Conservation (phyloP, 331 rosid genomes). For the Stylosanthes scabra region DNA sequence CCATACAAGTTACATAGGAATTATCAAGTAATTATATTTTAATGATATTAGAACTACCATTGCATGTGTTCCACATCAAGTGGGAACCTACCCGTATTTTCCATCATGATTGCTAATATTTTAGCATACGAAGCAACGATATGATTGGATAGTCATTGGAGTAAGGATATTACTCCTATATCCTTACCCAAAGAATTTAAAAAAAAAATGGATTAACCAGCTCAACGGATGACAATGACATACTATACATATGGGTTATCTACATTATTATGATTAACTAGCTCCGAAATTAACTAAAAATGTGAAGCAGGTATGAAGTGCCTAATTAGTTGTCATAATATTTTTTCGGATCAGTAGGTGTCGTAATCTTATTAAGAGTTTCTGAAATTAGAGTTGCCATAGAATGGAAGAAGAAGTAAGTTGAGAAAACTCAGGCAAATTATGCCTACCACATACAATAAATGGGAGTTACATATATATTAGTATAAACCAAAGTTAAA, state of each 20-base stretch:
- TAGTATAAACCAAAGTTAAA: background rate
- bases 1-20: background rate
- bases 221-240: slow-evolving; percentile 28
- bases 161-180: background rate
- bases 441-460: slow-evolving; percentile 30
- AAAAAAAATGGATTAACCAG: background rate
- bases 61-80: background rate
- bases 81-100: background rate
- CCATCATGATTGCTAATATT: slow-evolving; percentile 22
- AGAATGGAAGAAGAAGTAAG: background rate
- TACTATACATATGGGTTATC: background rate
- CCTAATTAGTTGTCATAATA: slow-evolving; percentile 18
- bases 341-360: no score
- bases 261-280: slow-evolving; percentile 10
- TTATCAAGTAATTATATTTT: background rate
- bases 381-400: background rate
- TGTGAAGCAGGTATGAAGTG: background rate
- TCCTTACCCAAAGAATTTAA: no score
- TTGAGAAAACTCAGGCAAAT: slow-evolving; percentile 31
- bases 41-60: background rate
- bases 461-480: background rate
- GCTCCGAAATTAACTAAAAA: slow-evolving; percentile 9
- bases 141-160: background rate
- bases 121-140: slow-evolving; percentile 5
- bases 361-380: no score